Conservation (phyloP, 495 filamentous ascomycete genomes). For the Staphylotrichum longicolle region DNA sequence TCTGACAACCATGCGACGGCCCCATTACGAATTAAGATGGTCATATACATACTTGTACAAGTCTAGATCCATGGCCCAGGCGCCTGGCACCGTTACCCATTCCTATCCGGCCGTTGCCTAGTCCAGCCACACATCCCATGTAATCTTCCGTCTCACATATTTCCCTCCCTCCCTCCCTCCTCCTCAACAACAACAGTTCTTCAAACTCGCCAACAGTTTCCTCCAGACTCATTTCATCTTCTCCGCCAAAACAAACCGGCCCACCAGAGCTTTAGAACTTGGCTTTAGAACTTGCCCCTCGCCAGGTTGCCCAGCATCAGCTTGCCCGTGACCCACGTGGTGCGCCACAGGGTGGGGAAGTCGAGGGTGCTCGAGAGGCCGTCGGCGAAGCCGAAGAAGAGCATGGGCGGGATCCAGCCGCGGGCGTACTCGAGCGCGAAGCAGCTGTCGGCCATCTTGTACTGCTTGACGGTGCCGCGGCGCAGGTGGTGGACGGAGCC, state of each 20-base stretch:
- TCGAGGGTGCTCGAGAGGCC: slow-evolving; percentile 72
- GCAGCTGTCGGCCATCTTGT: slow-evolving; percentile 75
- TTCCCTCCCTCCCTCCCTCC: not conserved
- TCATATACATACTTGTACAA: not conserved
- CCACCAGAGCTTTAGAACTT: no score
- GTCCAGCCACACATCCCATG: not conserved
- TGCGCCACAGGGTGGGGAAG: slow-evolving; percentile 75
- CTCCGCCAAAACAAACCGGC: no score
- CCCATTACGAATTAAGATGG: slow-evolving; percentile 4
- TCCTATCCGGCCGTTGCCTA: not conserved
- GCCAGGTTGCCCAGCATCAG: slow-evolving; percentile 72
- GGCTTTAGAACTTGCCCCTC: slow-evolving; percentile 63
- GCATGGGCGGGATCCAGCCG: slow-evolving; percentile 88
- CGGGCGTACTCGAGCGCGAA: slow-evolving; percentile 86
- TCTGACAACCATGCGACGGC: not conserved
- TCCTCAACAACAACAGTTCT: not conserved
- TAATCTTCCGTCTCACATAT: no score
- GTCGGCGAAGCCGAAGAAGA: slow-evolving; percentile 83
- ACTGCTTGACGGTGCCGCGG: slow-evolving; percentile 79
- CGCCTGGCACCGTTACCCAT: not conserved
- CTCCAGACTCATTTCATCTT: no score
- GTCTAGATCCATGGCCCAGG: not conserved
- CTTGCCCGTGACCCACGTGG: slow-evolving; percentile 62
- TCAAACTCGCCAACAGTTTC: no score
- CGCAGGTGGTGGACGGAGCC: slow-evolving; percentile 75